Base-by-base conservation (phyloP, 1,284 basidiomycete genomes). In the Uromyces viciae-fabae region DNA sequence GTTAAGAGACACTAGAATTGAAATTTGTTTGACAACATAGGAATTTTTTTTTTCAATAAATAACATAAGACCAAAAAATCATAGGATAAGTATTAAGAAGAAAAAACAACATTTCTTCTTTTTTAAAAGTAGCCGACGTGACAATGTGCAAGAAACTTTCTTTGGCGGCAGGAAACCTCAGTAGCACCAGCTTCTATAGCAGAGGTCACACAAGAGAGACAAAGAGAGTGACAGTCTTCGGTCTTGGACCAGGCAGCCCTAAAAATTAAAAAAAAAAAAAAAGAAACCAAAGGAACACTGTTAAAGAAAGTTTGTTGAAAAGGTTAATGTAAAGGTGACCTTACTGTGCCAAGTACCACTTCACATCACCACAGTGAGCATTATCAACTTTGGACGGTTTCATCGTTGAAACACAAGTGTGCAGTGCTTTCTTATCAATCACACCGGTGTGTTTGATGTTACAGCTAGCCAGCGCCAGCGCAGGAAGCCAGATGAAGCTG, bases 121-220 rank as follows among this genome's bases (percentile, higher is more conserved):
- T 54, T 66, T 71, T 42, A 71, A 28, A 49, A 46, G 68, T 8
- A 71, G 43, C 68, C 68, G 9, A 71, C 68, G 43, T 71, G 68
- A 19, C 68, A 71, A 49, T 71, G 68, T 14, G 68, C 68, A 49
- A 71, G 49, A 5, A 71, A 3, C 40, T 31, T 43, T 31, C 38
- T 19, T 49, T 71, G 19, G 4, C 68, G 68, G 28, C 68, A 71
- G 19, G 68, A 71, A 49, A 71, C 43, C 68, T 71, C 68, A n/a
- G 68, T 43, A 25, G 68, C 68, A 43, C 68, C 68, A 46, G 68
- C 68, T 2, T 28, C 40, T 7, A 71, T 71, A 49, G 40, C 68
- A 25, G 38, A 43, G 43, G 4, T 46, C n/a, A 71, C 28, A 49
- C 68, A 71, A 49, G 68, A 28, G 11, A 43, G 31, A 28, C 68